Conservation (phyloP, 768 basidiomycete species). For the Lactarius vividus region DNA sequence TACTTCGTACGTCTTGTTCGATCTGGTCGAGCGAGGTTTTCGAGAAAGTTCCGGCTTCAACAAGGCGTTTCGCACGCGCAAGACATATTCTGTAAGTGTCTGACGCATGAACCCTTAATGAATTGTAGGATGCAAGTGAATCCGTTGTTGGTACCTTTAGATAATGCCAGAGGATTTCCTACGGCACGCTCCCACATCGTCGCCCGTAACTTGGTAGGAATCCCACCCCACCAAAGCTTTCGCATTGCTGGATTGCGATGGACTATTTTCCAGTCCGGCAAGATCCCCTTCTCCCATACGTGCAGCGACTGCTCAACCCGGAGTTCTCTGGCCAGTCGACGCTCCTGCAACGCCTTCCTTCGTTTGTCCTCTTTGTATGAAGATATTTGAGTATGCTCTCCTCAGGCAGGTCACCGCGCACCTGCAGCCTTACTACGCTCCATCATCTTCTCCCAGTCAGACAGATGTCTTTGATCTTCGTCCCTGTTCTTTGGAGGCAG, state of each 20-base stretch:
- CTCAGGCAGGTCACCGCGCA: constrained; percentile 35
- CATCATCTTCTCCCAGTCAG: constrained; percentile 89
- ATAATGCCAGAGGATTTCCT: constrained; percentile 77
- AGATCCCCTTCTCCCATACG: constrained; percentile 74
- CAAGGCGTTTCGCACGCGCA: constrained; percentile 68
- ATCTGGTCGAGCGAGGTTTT: constrained; percentile 56
- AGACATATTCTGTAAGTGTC: constrained; percentile 72
- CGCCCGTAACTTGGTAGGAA: constrained; percentile 78
- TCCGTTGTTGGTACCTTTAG: constrained; percentile 56
- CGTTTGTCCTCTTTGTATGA: constrained; percentile 62
- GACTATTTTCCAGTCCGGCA: constrained; percentile 82
- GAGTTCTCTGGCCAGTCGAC: constrained; percentile 60
- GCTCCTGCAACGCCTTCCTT: constrained; percentile 57
- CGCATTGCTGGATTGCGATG: constrained; percentile 61
- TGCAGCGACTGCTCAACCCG: constrained; percentile 66
- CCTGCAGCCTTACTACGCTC: constrained; percentile 71
- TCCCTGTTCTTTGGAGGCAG: constrained; percentile 77
- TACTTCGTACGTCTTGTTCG: constrained; percentile 70
- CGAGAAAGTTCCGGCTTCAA: constrained; percentile 66
- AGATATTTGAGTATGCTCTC: constrained; percentile 4
- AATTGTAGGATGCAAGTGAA: neutral
- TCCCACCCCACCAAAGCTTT: constrained; percentile 84
- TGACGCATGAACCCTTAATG: constrained; percentile 32
- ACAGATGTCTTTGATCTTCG: constrained; percentile 82
- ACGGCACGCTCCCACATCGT: constrained; percentile 82